Base-by-base conservation (phyloP, 768 basidiomycete species). In the Sistotremastrum suecicum region DNA sequence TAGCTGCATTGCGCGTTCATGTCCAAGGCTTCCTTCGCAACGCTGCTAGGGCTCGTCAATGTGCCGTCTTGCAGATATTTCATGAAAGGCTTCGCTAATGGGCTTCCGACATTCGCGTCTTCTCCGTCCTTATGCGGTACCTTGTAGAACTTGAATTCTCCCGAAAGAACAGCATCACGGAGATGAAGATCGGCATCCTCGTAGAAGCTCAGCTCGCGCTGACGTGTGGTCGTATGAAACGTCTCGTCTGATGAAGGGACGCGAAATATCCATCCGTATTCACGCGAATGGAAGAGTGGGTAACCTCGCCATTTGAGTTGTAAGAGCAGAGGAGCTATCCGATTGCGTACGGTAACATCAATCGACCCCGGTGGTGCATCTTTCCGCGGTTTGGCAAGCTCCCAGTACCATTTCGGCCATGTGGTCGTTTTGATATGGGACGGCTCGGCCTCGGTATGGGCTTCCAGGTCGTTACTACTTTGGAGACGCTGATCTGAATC, bases 381-480 rank as follows among this genome's bases (percentile, higher is more conserved):
- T 58, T 79, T 80, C 63, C 74, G 82, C 3, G 82, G 86, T 54
- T 70, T 78, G 3, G 81, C 68, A 3, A 88, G 74, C 29, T 97
- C 91, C 85, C 83, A 90, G 57, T 87, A 99, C 95, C 95, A 98
- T 58, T 87, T 85, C 1, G 92, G 94, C 90, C 92, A 97, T n/a
- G 68, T 9, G 52, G 39, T 7, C 60, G 58, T 45, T 66, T 68
- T 1, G 54, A 42, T 41, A 64, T 66, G 36, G 56, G 51, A 4
- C 39, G 34, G 28, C 51, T 44, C 35, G 11, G 42, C 31, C 38
- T 67, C 68, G 42, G 54, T 43, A 56, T 66, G 48, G 20, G 54
- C 46, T 12, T 44, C 20, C 34, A 43, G 30, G 49, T 36, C 29
- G 47, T 52, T 12, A 29, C 20, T 37, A 12, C 44, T 40, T 12